Percentiles rank a stretch among this genome's conserved stretches.
phyloP scores from a whole-genome alignment of 2,329 filamentous ascomycete species.

The Pseudogymnoascus sp. region DNA sequence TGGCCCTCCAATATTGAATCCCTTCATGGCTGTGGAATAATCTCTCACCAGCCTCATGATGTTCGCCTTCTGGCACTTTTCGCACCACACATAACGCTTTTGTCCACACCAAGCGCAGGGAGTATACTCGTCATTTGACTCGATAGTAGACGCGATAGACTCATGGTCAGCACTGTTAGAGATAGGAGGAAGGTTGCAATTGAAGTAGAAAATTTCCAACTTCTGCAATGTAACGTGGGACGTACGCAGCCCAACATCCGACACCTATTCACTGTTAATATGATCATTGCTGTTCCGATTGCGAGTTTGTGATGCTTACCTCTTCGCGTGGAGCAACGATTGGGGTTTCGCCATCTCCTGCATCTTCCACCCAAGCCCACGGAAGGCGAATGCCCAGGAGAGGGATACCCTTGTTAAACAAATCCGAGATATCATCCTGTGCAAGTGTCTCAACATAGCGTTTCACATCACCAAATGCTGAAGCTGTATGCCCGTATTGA shows the following conservation, averaged over 20 bases:
- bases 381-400: neutral
- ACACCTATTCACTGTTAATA: neutral
- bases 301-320: neutral
- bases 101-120: neutral
- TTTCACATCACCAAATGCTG: conserved; percentile 26
- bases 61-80: neutral
- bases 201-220: conserved; percentile 9
- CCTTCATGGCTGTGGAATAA: conserved; percentile 4
- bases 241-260: neutral
- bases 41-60: conserved; percentile 2
- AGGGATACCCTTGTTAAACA: neutral
- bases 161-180: neutral
- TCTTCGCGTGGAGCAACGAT: neutral
- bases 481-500: conserved; percentile 23
- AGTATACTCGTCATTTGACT: neutral
- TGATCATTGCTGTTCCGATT: neutral
- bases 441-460: conserved; percentile 18
- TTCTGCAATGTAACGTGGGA: conserved; percentile 5
- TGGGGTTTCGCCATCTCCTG: neutral
- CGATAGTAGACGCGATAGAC: neutral
- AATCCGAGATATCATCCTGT: neutral
- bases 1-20: conserved; percentile 3
- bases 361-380: neutral
- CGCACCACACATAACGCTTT: conserved; percentile 1
- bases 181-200: neutral